phyloP scores from a whole-genome alignment of 495 filamentous ascomycete genomes.

The Chaetomium cochliodes region DNA sequence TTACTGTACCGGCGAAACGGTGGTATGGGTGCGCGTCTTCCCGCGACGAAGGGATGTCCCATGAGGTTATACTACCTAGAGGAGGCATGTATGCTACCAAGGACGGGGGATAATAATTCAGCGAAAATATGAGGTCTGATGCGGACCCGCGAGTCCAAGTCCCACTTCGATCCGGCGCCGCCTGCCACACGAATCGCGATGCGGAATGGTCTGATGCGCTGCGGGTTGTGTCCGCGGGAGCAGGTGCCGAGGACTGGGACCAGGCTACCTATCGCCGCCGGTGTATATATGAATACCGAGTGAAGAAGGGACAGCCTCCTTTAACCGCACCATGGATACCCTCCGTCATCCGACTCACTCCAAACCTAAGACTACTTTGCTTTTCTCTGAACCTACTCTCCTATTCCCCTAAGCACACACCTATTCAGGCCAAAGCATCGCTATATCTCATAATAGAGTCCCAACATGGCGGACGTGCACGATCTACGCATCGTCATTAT shows the following conservation, averaged over 20 bases:
- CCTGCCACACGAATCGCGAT: slow-evolving; percentile 14
- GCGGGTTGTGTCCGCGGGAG: not conserved
- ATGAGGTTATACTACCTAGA: not conserved
- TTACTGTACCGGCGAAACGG: not conserved
- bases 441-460: not conserved
- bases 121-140: not conserved
- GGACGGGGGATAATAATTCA: not conserved
- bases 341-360: not conserved
- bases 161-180: slow-evolving; percentile 13
- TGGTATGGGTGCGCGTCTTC: not conserved
- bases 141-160: not conserved
- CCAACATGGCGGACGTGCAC: slow-evolving; percentile 42
- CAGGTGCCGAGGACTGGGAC: slow-evolving; percentile 26
- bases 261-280: not conserved
- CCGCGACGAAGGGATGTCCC: not conserved
- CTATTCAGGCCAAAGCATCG: not conserved
- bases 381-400: not conserved
- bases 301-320: slow-evolving; percentile 9
- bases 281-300: not conserved
- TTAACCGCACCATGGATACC: not conserved
- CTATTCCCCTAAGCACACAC: not conserved
- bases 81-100: not conserved
- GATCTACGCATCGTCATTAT: slow-evolving; percentile 46
- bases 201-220: not conserved
- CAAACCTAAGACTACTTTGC: no score